Evolutionary conservation across 2,329 filamentous ascomycete species (phyloP), one percentile per base, ranked within the genome.

Genomic region (Sporothrix pallida): DNA sequence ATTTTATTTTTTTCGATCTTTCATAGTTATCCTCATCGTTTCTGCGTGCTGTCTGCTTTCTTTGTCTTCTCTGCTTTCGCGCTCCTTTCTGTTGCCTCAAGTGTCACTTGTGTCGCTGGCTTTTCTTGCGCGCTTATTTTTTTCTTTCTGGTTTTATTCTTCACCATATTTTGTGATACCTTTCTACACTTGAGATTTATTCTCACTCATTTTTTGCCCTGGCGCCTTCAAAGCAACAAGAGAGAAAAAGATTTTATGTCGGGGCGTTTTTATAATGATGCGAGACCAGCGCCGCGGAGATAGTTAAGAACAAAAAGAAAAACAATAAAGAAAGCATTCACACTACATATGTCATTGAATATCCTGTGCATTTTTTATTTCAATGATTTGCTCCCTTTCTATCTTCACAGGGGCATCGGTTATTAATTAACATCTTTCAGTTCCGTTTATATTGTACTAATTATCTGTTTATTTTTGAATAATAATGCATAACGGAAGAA

Each of bases 151-250:
- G 54, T 46, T 15, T 65, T 56, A 13, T 31, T 8, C 48, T 31
- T 72, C 46, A 42, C 46, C 56, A 17, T 63, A 26, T 62, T 56
- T 62, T 72, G 72, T 68, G 60, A 69, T 68, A 71, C 70, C 72
- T 67, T 71, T 70, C 58, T 58, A 70, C 48, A 65, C 72, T 31
- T 31, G 67, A 70, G 72, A 71, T 54, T 44, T 68, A 50, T 50
- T 46, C 48, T 70, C 46, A 48, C 67, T 46, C 44, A 62, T 6
- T 26, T 12, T 71, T 54, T 58, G 31, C 73, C 44, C 60, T 68
- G 73, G 62, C 73, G 54, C 67, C 15, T 23, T 37, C 15, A 44
- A 63, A 62, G 42, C 23, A 60, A 71, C 54, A 52, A 44, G 56
- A 68, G 31, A 73, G 44, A 37, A 17, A 56, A 73, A 50, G 20